These are phyloP conservation scores for Citrus cavaleriei DNA, from an alignment of 345 rosid species.

Conservation along the genomic window DNA sequence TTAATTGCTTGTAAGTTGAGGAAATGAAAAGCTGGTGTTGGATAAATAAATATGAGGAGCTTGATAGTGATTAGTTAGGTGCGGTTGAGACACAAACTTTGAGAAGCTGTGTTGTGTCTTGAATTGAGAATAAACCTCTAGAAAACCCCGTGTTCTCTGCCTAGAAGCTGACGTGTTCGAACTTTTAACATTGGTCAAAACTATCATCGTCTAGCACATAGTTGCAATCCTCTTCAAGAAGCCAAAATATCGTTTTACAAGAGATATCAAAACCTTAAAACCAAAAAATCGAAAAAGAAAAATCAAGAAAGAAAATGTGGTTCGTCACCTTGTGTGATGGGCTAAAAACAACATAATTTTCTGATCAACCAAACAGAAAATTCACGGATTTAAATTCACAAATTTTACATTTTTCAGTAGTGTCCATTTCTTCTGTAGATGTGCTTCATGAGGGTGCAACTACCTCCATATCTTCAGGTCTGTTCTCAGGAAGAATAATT, in stretches of 20 bases:
- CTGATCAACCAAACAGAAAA: neutral
- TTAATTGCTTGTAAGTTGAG: neutral
- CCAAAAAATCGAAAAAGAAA: neutral
- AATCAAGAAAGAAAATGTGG: neutral
- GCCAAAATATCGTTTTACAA: neutral
- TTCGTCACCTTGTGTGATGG: neutral
- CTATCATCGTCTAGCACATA: too few relatives aligned
- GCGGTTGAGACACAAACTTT: neutral
- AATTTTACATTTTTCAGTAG: neutral
- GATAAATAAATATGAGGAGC: neutral
- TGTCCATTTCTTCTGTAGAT: neutral
- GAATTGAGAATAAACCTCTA: neutral
- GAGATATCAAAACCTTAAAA: neutral
- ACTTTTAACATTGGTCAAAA: too few relatives aligned
- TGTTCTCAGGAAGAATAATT: constrained; percentile 18
- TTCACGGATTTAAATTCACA: neutral
- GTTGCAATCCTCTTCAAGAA: neutral
- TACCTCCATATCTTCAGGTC: constrained; percentile 19
- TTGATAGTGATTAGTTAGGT: neutral
- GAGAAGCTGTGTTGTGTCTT: neutral
- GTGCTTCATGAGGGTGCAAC: constrained; percentile 16
- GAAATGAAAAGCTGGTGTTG: neutral
- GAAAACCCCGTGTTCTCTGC: too few relatives aligned
- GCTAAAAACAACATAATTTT: neutral
- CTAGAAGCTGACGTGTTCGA: too few relatives aligned